Evolutionary conservation across 2,329 filamentous ascomycete species (phyloP), one percentile per base, ranked within the genome.

Genomic region (Tolypocladium ophioglossoides): DNA sequence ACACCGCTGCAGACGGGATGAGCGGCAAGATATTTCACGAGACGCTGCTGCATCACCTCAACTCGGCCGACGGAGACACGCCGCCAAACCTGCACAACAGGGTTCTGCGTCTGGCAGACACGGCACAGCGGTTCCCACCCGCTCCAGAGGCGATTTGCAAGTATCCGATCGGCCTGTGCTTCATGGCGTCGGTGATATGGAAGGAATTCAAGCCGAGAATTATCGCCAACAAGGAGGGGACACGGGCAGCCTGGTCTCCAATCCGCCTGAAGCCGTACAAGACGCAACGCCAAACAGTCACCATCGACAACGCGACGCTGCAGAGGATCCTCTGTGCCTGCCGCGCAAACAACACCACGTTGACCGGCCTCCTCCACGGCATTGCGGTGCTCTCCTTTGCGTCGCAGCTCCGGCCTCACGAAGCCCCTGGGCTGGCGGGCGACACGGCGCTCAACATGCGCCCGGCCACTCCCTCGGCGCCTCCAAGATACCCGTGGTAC

Each of bases 21-120:
- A 58, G 64, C 22, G 63, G 59, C 41, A 68, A 66, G 52, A 59
- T 68, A 4, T 64, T 69, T n/a, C 66, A 70, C 41, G 51, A 61
- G 49, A 62, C 58, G 18, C 50, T 70, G 9, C 49, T 68, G 5
- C 55, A 56, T 8, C 60, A 62, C 35, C 64, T 69, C 46, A 64
- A 66, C 35, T 34, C 53, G 3, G 30, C 41, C 9, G 50, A 56
- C 20, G 50, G 39, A 18, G 54, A 52, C 10, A 20, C 64, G 35
- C 20, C 37, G 35, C 37, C 32, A 4, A 11, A 9, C 1, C n/a
- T 51, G 6, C 34, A 8, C 22, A 9, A 14, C 34, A 11, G 49
- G 22, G 37, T 51, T 14, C 49, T 51, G 11, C 20, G 22, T n/a
- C 37, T 51, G 9, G 18, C 24, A 14, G 49, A 51, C 22, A 51